A percentile compares a stretch with the other conserved stretches of the same genome.
Evolutionary conservation across 176 grass and related monocot genomes (phyloP).

Genomic region (Avena eriantha): DNA sequence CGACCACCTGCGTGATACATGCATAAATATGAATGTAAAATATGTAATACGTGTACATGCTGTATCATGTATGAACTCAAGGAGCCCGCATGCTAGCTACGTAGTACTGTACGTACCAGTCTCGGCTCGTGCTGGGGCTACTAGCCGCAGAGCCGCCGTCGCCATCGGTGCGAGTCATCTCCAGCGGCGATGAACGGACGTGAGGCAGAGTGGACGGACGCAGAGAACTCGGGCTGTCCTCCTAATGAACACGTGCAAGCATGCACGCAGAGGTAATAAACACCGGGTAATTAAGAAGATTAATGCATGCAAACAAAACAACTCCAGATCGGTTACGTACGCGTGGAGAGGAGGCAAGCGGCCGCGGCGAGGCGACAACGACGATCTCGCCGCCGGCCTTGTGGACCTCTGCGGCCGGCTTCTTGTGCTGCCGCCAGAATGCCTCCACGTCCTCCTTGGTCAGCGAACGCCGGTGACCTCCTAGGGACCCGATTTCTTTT

Average conservation of each 20-base stretch:
- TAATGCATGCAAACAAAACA: not conserved
- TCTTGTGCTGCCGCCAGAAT: slow-evolving; percentile 64
- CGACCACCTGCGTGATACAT: slow-evolving; percentile 64
- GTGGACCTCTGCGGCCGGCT: not conserved
- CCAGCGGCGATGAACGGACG: slow-evolving; percentile 7
- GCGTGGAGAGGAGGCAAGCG: slow-evolving; percentile 7
- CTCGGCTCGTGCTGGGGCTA: slow-evolving; percentile 57
- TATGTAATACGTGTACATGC: too few relatives aligned
- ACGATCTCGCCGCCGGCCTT: not conserved
- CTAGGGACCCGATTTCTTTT: too few relatives aligned
- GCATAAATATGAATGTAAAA: too few relatives aligned
- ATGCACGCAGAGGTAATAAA: not conserved
- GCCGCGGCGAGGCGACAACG: slow-evolving; percentile 6
- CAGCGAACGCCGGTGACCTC: slow-evolving; percentile 15
- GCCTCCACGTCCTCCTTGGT: slow-evolving; percentile 80
- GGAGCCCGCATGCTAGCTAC: not conserved
- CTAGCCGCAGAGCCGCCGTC: not conserved
- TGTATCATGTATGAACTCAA: not conserved
- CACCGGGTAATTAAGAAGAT: not conserved
- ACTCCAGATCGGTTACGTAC: not conserved
- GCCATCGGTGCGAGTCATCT: too few relatives aligned
- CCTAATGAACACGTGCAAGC: not conserved
- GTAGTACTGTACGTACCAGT: slow-evolving; percentile 58
- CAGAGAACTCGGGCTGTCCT: not conserved
- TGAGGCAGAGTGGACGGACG: not conserved